Evolutionary conservation across 805 yeast genomes (phyloP), one percentile per base, ranked within the genome.

Genomic region (Saturnispora gosingensis): DNA sequence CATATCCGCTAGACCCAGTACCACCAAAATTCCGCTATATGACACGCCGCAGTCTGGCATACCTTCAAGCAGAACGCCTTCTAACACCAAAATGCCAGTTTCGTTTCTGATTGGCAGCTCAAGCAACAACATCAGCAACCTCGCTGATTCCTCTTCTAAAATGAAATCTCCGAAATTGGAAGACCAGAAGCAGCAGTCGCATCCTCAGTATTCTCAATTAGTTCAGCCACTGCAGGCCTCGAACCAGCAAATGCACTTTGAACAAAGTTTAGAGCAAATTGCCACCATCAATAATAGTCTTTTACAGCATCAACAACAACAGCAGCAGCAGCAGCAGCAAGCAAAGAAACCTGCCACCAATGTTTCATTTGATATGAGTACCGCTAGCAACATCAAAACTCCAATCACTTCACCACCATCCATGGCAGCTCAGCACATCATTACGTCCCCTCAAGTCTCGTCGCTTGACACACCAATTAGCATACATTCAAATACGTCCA

Each of bases 1-100:
- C 1, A 78, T 79, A 48, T 73, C 80, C 44, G 75, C 80, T 1
- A 68, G 76, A 54, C 80, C 82, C 1, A 72, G 79, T 4, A 67
- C 71, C 15, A 66, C 70, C 5, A 66, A 66, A 44, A 43, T 64
- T 5, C 43, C 62, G 8, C 13, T 56, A 15, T 50, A 58, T 10
- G 66, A 61, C 36, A 53, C 61, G 13, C 59, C 62, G 2, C 57
- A 59, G 7, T 49, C 61, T 3, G 67, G 67, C 25, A 50, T 59
- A 4, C 64, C 66, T n/a, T 58, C 61, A 32, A 53, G 63, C 20
- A 60, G 68, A 46, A 59, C 58, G 45, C 65, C 66, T 16, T 61
- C 67, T 1, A 57, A 55, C 45, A 25, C 57, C 18, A 32, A 51
- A 43, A 49, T 49, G 43, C 51, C 51, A 16, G 20, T 16, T 8